Base-by-base conservation (phyloP, 1,139 yeast species). In the Spencermartinsiella ligniputridi region DNA sequence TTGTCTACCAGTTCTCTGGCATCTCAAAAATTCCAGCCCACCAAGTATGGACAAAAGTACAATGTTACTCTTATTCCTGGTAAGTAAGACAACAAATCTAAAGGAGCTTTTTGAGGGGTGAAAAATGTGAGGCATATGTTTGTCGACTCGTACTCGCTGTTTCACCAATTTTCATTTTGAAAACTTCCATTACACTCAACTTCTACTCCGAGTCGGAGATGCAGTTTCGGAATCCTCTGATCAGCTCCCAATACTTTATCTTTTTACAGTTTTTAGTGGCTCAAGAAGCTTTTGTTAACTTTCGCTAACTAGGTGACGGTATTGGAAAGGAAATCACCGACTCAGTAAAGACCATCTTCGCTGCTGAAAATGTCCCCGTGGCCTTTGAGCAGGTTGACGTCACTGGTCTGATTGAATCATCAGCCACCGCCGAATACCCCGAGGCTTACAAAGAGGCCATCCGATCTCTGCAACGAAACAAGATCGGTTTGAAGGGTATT, bases 401-500 rank as follows among this genome's bases (percentile, higher is more conserved):
- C 53, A 79, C 94, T 44, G 96, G 96, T 62, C 71, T 83, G 58
- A 83, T 76, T 53, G 80, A 80, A 57, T 63, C 70, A 44, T 62
- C 59, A 45, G 40, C 44, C 29, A 45, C 47, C 29, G n/a, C n/a
- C n/a, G 53, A 49, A 35, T 57, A 61, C 49, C 70, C 75, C 45
- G 84, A 79, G 48, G 81, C 78, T 54, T 90, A 87, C 61, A 77
- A 80, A 58, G 92, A 85, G 69, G 97, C 97, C 49, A 92, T 92
- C 54, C 80, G 83, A 60, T 88, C 97, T 27, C 75, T 92, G 63
- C 86, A 89, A 76, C 85, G 97, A 77, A 92, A 90, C 78, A 90
- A 89, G 75, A 88, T 92, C 62, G 98, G 97, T 63, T 78, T 92
- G 62, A 92, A 92, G 75, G 97, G 97, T 70, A 87, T 90, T 66